Percentiles rank a stretch among this genome's conserved stretches.
Conservation (phyloP, 2,329 filamentous ascomycete genomes). For the Exophiala oligosperma region DNA sequence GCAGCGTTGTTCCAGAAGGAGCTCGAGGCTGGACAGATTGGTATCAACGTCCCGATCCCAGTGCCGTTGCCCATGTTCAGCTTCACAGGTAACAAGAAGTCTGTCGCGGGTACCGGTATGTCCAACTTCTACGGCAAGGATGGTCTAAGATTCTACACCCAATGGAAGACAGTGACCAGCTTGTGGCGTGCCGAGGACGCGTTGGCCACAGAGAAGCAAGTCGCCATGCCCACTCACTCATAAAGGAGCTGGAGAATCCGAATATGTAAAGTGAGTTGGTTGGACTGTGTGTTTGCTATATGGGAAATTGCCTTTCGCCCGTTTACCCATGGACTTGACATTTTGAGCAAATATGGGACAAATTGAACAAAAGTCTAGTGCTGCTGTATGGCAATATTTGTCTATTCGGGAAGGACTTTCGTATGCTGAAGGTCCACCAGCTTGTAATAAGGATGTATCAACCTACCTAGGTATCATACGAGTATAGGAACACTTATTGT, state of each 20-base stretch:
- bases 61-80: constrained; percentile 64
- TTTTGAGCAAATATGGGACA: too few species aligned
- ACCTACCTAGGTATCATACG: too few species aligned
- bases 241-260: not conserved
- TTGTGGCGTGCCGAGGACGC: constrained; percentile 87
- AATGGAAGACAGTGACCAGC: constrained; percentile 95
- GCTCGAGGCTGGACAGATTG: constrained; percentile 66
- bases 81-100: constrained; percentile 78
- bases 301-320: too few species aligned
- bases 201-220: constrained; percentile 77
- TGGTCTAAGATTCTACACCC: constrained; percentile 92
- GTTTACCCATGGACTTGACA: too few species aligned
- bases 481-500: too few species aligned
- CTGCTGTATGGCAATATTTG: too few species aligned
- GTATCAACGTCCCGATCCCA: constrained; percentile 67
- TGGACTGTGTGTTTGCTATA: not conserved
- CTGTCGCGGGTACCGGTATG: constrained; percentile 84
- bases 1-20: constrained; percentile 64
- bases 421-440: too few species aligned
- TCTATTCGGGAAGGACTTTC: too few species aligned
- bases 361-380: too few species aligned
- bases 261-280: not conserved
- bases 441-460: too few species aligned
- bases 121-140: constrained; percentile 95
- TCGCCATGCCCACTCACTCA: constrained; percentile 77